Conservation (phyloP, 352 stramenopile species). For the Phytopythium kandeliae region DNA sequence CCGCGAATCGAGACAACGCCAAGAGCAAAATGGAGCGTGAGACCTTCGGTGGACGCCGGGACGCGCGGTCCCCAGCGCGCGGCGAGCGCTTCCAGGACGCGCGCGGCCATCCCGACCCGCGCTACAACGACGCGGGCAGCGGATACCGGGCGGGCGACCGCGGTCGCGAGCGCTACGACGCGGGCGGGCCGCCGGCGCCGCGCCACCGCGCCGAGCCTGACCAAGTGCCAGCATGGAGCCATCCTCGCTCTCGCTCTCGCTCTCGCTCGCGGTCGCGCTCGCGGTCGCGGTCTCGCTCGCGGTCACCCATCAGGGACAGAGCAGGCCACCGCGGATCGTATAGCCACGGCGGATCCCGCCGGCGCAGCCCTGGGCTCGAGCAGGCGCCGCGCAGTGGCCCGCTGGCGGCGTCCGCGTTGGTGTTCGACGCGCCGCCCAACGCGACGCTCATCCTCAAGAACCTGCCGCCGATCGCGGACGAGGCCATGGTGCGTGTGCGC, state of each 20-base stretch:
- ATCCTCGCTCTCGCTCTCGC: not conserved
- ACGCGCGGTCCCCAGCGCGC: not conserved
- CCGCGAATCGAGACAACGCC: no score
- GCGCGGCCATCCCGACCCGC: not conserved
- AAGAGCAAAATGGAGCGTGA: slow-evolving; percentile 1
- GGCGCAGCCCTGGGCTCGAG: not conserved
- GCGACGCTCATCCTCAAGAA: slow-evolving; percentile 58
- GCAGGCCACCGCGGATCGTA: not conserved
- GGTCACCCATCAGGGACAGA: not conserved
- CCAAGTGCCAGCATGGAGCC: not conserved
- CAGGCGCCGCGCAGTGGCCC: not conserved
- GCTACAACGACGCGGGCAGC: not conserved
- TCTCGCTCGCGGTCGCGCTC: not conserved
- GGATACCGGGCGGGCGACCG: not conserved
- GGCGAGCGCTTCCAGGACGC: not conserved
- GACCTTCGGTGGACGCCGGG: not conserved
- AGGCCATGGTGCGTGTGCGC: slow-evolving; percentile 55
- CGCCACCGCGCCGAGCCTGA: not conserved
- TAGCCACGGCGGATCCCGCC: not conserved
- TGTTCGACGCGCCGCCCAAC: slow-evolving; percentile 32
- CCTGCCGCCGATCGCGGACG: slow-evolving; percentile 38
- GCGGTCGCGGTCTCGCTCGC: not conserved
- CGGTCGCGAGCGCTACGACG: not conserved
- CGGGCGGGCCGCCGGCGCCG: not conserved
- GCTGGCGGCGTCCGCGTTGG: not conserved